Evolutionary conservation across 768 basidiomycete genomes (phyloP).

Genomic region (Tricholoma sp.): DNA sequence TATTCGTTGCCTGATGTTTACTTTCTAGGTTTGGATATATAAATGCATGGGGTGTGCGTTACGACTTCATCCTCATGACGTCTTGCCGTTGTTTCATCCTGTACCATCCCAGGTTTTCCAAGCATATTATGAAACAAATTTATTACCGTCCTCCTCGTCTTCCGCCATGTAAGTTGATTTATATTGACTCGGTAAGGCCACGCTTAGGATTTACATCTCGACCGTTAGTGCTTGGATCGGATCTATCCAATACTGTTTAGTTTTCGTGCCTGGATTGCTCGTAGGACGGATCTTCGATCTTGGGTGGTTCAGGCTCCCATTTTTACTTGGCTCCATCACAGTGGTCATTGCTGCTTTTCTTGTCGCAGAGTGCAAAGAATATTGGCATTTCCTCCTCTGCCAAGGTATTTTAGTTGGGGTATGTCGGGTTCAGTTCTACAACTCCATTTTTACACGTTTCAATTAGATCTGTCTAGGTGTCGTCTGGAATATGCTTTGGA

Average conservation of each 20-base stretch:
- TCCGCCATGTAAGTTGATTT: constrained; percentile 45
- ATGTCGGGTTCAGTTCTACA: constrained; percentile 14
- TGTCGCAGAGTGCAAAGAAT: constrained; percentile 51
- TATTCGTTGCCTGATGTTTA: neutral
- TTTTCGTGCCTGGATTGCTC: constrained; percentile 46
- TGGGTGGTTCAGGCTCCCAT: constrained; percentile 48
- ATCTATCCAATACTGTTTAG: constrained; percentile 39
- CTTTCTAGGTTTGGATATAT: constrained; percentile 44
- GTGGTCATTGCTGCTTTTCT: constrained; percentile 47
- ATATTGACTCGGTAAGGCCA: neutral
- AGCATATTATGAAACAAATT: constrained; percentile 47
- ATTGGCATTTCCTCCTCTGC: constrained; percentile 63
- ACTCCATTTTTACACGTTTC: neutral
- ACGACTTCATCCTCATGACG: neutral
- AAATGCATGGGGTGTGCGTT: constrained; percentile 53
- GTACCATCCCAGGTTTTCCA: constrained; percentile 44
- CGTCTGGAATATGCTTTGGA: constrained; percentile 35
- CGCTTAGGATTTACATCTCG: constrained; percentile 47
- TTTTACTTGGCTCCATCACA: constrained; percentile 37
- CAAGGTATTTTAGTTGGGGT: constrained; percentile 60
- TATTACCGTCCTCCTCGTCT: constrained; percentile 36
- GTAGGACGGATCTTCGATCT: constrained; percentile 58
- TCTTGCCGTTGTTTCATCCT: neutral
- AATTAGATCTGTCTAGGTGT: constrained; percentile 1
- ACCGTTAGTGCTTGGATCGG: constrained; percentile 28